Base-by-base conservation (phyloP, 1,284 basidiomycete genomes). In the Flammula alnicola region DNA sequence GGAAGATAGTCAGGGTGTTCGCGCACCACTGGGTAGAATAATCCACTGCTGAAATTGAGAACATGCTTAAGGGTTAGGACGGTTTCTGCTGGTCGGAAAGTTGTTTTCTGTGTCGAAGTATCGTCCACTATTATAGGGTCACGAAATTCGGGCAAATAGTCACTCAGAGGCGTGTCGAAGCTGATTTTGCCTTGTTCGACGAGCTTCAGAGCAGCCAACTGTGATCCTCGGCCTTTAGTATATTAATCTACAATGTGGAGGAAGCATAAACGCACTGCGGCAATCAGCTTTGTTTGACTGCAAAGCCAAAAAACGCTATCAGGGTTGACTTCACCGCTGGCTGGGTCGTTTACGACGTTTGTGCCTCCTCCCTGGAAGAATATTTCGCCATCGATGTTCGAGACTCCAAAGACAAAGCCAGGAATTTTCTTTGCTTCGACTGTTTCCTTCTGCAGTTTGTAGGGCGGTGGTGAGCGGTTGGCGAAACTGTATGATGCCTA, bases 241-340 rank as follows among this genome's bases (percentile, higher is more conserved):
- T 11, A 31, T 10, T 14, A 3, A 12, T 20, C 30, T 17, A 5
- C 16, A 42, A n/a, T n/a, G n/a, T n/a, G n/a, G n/a, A n/a, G n/a
- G n/a, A n/a, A n/a, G n/a, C n/a, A n/a, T n/a, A n/a, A n/a, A 50
- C 59, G 3, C 33, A 52, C 45, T 25, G 37, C 40, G 54, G 36
- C 41, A 27, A 70, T 58, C 40, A 70, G 43, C 46, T 71, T 71
- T 1, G 68, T 68, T 54, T 66, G 63, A 51, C 70, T 72, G 56
- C 67, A 70, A 22, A 70, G 49, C 69, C 69, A 71, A 43, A 66
- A 67, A 22, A 70, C 51, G 20, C 59, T 65, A 43, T 71, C 65
- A 5, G 63, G 61, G 17, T 55, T 53, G 23, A 70, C 52, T 5
- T 55, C 27, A 4, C 54, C 64, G 39, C 61, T 63, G 0, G 60